Evolutionary conservation across 208 protist genomes (phyloP).

Genomic region (Wallacemonas sp.): DNA sequence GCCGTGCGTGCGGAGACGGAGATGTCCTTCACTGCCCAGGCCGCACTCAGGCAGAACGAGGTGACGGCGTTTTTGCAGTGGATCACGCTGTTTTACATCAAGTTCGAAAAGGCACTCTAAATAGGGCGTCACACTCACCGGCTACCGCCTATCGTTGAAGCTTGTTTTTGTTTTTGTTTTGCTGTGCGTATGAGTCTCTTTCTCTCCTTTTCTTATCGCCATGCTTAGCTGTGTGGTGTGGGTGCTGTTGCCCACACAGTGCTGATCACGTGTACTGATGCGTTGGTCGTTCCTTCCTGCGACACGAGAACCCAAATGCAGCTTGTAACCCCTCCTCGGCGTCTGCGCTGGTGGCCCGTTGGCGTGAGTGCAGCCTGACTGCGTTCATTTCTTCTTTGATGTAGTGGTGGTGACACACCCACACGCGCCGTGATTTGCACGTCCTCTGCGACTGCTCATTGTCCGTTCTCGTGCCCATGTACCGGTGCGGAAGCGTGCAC

Average conservation of each 20-base stretch:
- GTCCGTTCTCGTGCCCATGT: too few species aligned
- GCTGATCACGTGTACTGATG: too few species aligned
- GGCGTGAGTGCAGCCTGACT: too few species aligned
- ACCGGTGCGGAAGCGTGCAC: too few species aligned
- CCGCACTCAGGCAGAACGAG: slow-evolving; percentile 39
- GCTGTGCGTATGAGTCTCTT: neutral
- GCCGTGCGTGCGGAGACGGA: slow-evolving; percentile 3
- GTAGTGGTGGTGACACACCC: too few species aligned
- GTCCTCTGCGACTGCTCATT: too few species aligned
- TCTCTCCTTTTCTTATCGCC: slow-evolving; percentile 10
- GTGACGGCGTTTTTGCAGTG: slow-evolving; percentile 69
- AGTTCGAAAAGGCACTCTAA: slow-evolving; percentile 30
- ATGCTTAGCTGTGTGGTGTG: slow-evolving; percentile 9
- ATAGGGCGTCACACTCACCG: neutral
- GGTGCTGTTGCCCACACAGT: too few species aligned
- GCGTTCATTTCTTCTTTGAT: too few species aligned
- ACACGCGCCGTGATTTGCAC: too few species aligned
- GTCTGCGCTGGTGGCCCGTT: too few species aligned
- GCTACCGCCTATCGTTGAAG: neutral
- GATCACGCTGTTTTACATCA: slow-evolving; percentile 53
- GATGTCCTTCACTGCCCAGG: slow-evolving; percentile 31
- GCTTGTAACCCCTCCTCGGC: slow-evolving; percentile 1
- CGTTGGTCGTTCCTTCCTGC: neutral
- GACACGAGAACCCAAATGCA: too few species aligned
- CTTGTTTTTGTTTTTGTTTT: slow-evolving; percentile 14